Percentiles rank a stretch among this genome's conserved stretches.
These are phyloP conservation scores for Curvularia sp. DNA, from an alignment of 2,329 filamentous ascomycete genomes.

Conservation along the genomic window DNA sequence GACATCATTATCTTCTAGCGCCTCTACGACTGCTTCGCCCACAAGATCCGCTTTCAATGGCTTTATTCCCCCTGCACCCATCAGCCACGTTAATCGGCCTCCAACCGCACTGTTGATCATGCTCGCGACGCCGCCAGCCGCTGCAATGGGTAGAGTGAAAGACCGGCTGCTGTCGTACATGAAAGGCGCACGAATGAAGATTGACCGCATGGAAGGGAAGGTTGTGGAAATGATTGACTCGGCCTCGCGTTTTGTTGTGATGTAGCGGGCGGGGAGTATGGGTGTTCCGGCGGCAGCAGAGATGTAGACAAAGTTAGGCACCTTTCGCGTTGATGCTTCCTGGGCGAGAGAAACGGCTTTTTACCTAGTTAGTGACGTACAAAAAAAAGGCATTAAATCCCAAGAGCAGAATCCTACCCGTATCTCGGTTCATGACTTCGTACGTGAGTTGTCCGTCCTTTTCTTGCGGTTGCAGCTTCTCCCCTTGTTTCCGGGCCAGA, in stretches of 20 bases:
- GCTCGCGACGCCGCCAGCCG: constrained; percentile 74
- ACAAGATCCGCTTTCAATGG: constrained; percentile 87
- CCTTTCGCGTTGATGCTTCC: constrained; percentile 71
- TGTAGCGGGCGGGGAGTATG: constrained; percentile 83
- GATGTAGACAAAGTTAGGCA: constrained; percentile 81
- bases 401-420: constrained; percentile 51
- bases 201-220: constrained; percentile 76
- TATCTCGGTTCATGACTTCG: constrained; percentile 95
- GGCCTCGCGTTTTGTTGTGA: constrained; percentile 89
- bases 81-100: constrained; percentile 74
- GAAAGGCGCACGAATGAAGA: constrained; percentile 87
- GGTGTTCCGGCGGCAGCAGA: constrained; percentile 88
- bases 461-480: constrained; percentile 69
- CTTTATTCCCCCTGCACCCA: constrained; percentile 85
- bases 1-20: constrained; percentile 74
- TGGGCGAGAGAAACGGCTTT: constrained; percentile 79
- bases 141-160: constrained; percentile 85
- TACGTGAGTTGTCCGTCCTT: constrained; percentile 84
- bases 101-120: constrained; percentile 80
- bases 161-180: constrained; percentile 85
- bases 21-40: constrained; percentile 88
- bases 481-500: constrained; percentile 65
- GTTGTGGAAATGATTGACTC: constrained; percentile 76
- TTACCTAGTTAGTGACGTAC: neutral
- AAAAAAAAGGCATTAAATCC: neutral